Evolutionary conservation across 108 stramenopile species (phyloP).

Genomic region (Nitzschia sp.): DNA sequence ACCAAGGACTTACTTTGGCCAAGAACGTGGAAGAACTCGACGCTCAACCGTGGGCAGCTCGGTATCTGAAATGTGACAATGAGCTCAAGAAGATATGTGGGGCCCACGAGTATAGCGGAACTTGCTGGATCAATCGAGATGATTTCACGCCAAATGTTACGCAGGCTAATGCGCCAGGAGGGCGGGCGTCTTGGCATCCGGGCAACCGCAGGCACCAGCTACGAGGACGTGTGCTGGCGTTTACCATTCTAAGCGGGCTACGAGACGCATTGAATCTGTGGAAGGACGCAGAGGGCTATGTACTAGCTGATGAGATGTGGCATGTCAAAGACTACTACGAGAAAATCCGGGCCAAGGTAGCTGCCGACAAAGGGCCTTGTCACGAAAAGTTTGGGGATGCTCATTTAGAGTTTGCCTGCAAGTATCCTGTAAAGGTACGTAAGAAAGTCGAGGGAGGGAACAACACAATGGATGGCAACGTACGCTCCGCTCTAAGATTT

Average conservation of each 20-base stretch:
- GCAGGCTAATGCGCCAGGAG: slow-evolving; percentile 27
- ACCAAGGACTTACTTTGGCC: slow-evolving; percentile 44
- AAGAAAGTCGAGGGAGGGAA: too few species aligned
- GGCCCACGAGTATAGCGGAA: slow-evolving; percentile 41
- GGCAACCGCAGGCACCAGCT: slow-evolving; percentile 69
- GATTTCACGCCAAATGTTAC: slow-evolving; percentile 46
- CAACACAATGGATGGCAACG: slow-evolving; percentile 72
- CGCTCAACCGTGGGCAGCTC: slow-evolving; percentile 60
- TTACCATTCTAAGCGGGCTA: slow-evolving; percentile 51
- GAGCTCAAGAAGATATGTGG: slow-evolving; percentile 39
- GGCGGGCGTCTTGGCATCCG: slow-evolving; percentile 51
- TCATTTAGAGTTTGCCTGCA: slow-evolving; percentile 23
- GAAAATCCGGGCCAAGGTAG: slow-evolving; percentile 35
- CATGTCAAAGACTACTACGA: slow-evolving; percentile 44
- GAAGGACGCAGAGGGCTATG: slow-evolving; percentile 45
- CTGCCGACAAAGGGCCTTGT: slow-evolving; percentile 15
- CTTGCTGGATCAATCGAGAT: slow-evolving; percentile 61
- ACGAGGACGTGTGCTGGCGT: slow-evolving; percentile 55
- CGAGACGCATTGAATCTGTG: slow-evolving; percentile 59
- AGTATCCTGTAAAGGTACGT: slow-evolving; percentile 30
- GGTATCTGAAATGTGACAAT: slow-evolving; percentile 50
- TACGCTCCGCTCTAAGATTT: slow-evolving; percentile 29
- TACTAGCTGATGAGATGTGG: slow-evolving; percentile 64
- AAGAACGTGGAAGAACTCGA: slow-evolving; percentile 35
- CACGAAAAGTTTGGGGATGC: neutral